phyloP scores from a whole-genome alignment of 257 asterid genomes.

The Solanum chaucha region DNA sequence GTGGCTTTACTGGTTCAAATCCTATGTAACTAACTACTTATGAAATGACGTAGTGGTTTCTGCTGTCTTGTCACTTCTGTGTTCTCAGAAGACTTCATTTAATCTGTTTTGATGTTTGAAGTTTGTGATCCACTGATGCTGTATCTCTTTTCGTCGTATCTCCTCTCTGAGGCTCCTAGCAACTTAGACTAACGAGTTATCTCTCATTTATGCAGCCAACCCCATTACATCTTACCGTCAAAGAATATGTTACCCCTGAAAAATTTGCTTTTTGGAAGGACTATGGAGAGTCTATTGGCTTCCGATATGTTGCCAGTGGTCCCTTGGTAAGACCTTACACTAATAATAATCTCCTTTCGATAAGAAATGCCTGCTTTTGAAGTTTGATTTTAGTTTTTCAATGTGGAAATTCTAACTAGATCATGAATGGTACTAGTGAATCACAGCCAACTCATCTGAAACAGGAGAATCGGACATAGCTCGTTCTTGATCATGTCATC shows the following conservation, averaged over 20 bases:
- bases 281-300: slow-evolving; percentile 91
- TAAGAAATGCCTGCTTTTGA: neutral
- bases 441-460: neutral
- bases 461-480: neutral
- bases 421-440: neutral
- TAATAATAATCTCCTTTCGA: neutral
- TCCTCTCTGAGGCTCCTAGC: neutral
- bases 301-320: slow-evolving; percentile 97
- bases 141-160: neutral
- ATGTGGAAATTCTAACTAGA: neutral
- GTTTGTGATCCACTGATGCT: neutral
- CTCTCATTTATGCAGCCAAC: slow-evolving; percentile 60
- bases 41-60: neutral
- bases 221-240: slow-evolving; percentile 89
- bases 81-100: neutral
- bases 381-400: neutral
- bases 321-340: slow-evolving; percentile 55
- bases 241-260: slow-evolving; percentile 84
- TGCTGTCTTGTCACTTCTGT: neutral
- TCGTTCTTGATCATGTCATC: neutral
- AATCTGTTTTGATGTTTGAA: neutral
- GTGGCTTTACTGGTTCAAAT: neutral
- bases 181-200: neutral
- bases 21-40: neutral
- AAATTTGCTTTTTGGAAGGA: slow-evolving; percentile 88